Evolutionary conservation across 768 basidiomycete genomes (phyloP), one percentile per base, ranked within the genome.

Genomic region (Termitomyces sp.): DNA sequence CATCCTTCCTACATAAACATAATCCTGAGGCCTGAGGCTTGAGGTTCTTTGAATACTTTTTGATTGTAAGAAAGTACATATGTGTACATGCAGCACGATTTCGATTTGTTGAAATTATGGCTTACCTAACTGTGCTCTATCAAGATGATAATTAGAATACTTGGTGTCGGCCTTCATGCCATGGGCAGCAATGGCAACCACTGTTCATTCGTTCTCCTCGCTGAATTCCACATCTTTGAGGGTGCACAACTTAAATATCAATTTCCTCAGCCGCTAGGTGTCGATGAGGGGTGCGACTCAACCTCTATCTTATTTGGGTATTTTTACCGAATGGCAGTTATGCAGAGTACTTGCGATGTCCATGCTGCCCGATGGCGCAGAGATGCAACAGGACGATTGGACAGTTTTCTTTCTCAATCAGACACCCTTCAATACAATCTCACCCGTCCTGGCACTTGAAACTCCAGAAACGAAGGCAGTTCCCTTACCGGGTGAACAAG

Each of bases 391-490:
- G 22, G 93, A 96, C 68, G 97, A 98, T 71, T 98, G 95, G 95
- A 98, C 97, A 5, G 86, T 98, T 41, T 99, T 99, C 79, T 97
- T 96, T 70, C 82, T 99, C 54, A 98, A 98, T 67, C 97, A 98
- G 71, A 93, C 91, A 0, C 79, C 86, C 0, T 90, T 88, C 73
- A 94, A 94, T 65, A 87, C 86, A 16, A 91, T 96, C 59, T 82
- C 86, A 1, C 89, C 93, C 6, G 82, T 94, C 15, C 78, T 95
- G 39, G 84, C 89, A 1, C 73, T 88, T 59, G 88, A 89, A 62
- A 83, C 80, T 7, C 76, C 76, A 11, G 76, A 77, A 61, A 64
- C 68, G 15, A 73, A 69, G 47, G 63, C 71, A 41, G 61, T 68
- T 35, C 65, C 64, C 13, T 58, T 76, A 20, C 74, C 75, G 11